Evolutionary conservation across 1,139 yeast genomes (phyloP), one percentile per base, ranked within the genome.

Genomic region (Saccharomyces hybrid): DNA sequence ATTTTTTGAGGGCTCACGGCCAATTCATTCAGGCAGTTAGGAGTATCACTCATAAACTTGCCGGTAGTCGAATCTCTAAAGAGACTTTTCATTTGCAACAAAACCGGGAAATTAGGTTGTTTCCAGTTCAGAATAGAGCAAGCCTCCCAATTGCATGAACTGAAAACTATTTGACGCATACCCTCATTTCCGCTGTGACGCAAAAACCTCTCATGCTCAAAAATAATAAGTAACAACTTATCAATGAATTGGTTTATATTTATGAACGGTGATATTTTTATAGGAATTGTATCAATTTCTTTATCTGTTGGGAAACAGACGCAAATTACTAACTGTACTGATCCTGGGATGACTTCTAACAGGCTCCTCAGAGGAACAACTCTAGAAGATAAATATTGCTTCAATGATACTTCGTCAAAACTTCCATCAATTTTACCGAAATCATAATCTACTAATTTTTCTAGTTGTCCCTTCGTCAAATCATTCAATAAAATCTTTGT

Each of bases 61-160:
- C 73, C 66, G 41, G 42, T 38, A 16, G 59, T 54, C n/a, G 32
- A 23, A 30, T 61, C 55, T 47, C 69, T 66, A 59, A 75, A 73
- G 41, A 84, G 75, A 11, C 90, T 88, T 63, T 82, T 85, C 81
- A 91, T 82, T 52, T 84, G 81, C 71, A 88, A 86, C 62, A 93
- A 85, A 0, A 93, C 98, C 0, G 99, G 97, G 72, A 87, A 93
- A 70, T 91, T 93, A 4, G 99, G 99, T 72, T 93, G 99, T 71
- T 93, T 93, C 99, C 99, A 93, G 70, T 93, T 93, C 62, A 93
- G 75, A 51, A 89, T 87, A 20, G 96, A 89, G 71, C 99, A 93
- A 20, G 90, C 88, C 52, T 84, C 81, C 32, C 97, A 87, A 70
- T 90, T 90, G 51, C 89, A 82, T 0, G 97, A 88, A 16, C 95